A percentile compares a stretch with the other conserved stretches of the same genome.
These are phyloP conservation scores for Candida manassasensis DNA, from an alignment of 805 yeast genomes.

Conservation along the genomic window DNA sequence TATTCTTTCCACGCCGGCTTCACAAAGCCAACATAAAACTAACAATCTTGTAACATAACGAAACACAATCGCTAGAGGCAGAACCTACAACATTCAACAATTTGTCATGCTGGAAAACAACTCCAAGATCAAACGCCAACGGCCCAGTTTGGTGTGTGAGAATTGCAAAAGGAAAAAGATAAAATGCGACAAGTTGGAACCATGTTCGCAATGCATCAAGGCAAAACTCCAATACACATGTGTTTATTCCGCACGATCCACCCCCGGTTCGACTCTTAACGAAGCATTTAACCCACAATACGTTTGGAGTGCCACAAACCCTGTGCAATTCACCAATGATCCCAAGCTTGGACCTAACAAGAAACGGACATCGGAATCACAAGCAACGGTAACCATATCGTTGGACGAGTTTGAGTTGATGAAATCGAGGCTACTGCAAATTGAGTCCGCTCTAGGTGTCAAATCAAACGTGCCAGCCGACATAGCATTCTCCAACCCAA, in stretches of 20 bases:
- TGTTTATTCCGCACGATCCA: constrained; percentile 4
- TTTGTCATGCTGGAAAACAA: too few relatives aligned
- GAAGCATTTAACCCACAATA: too few relatives aligned
- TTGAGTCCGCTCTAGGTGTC: constrained; percentile 11
- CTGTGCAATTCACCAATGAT: constrained; percentile 9
- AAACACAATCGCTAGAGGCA: too few relatives aligned
- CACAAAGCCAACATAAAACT: too few relatives aligned
- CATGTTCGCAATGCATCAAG: constrained; percentile 29
- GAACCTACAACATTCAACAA: too few relatives aligned
- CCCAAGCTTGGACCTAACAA: background rate
- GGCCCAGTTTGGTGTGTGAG: constrained; percentile 33
- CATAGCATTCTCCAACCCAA: background rate
- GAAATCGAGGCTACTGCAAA: constrained; percentile 14
- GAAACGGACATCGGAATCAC: background rate
- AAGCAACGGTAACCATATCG: constrained; percentile 8
- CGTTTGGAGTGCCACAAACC: constrained; percentile 16
- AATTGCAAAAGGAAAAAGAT: constrained; percentile 30
- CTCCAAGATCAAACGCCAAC: constrained; percentile 18
- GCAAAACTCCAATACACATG: constrained; percentile 16
- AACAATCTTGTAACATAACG: too few relatives aligned
- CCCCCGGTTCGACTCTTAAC: background rate
- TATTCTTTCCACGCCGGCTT: too few relatives aligned
- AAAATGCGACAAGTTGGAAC: constrained; percentile 32
- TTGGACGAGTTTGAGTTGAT: constrained; percentile 14
- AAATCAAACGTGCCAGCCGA: background rate